These are phyloP conservation scores for Vinca minor DNA, from an alignment of 257 asterid species.

Conservation along the genomic window DNA sequence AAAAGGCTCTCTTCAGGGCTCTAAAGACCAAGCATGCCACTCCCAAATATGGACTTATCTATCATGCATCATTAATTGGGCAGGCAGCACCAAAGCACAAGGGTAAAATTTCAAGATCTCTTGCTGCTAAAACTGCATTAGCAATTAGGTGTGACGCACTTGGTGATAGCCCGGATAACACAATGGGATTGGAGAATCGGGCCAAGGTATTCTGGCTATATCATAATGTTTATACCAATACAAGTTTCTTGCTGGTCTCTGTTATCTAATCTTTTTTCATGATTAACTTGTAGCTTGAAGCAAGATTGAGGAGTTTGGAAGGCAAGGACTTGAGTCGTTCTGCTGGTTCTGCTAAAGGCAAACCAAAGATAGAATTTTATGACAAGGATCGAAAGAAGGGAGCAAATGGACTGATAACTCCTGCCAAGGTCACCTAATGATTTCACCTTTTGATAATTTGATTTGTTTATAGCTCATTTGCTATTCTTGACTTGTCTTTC, in stretches of 20 bases:
- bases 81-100: slow-evolving; percentile 93
- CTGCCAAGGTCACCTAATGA: slow-evolving; percentile 46
- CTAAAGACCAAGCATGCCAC: slow-evolving; percentile 86
- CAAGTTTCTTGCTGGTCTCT: neutral
- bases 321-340: slow-evolving; percentile 57
- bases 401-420: slow-evolving; percentile 58
- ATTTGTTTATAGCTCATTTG: neutral
- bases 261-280: neutral
- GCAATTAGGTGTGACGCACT: slow-evolving; percentile 82
- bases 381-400: slow-evolving; percentile 81
- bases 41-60: slow-evolving; percentile 83
- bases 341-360: slow-evolving; percentile 80
- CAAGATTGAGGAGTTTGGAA: slow-evolving; percentile 62
- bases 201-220: slow-evolving; percentile 34
- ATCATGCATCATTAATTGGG: slow-evolving; percentile 86
- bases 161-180: slow-evolving; percentile 59
- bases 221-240: neutral
- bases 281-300: slow-evolving; percentile 49
- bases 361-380: slow-evolving; percentile 71
- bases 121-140: slow-evolving; percentile 78
- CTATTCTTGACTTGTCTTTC: slow-evolving; percentile 1
- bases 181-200: slow-evolving; percentile 80
- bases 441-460: neutral
- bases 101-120: slow-evolving; percentile 85
- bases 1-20: slow-evolving; percentile 88